Evolutionary conservation across 331 rosid species (phyloP).

Genomic region (Malus hybrid): DNA sequence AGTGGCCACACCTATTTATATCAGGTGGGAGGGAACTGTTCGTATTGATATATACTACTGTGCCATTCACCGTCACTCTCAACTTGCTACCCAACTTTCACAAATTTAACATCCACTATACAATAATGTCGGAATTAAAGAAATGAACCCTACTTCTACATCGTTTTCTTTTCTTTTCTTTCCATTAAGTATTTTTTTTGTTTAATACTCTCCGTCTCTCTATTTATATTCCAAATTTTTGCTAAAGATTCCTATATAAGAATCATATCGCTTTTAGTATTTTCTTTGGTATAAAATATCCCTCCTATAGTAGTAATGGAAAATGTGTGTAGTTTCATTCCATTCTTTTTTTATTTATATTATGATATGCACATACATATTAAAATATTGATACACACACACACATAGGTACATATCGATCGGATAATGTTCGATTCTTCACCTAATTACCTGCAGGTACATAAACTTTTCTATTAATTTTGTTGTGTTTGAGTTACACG

Average conservation of each 20-base stretch:
- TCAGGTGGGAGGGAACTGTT: neutral
- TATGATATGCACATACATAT: neutral
- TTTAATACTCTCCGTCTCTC: neutral
- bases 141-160: neutral
- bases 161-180: neutral
- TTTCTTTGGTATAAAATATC: neutral
- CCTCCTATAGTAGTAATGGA: neutral
- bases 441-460: no score
- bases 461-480: no score
- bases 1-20: slow-evolving; percentile 34
- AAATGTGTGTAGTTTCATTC: slow-evolving; percentile 7
- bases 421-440: no score
- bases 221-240: neutral
- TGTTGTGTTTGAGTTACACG: no score
- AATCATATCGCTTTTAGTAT: neutral
- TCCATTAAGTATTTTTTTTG: neutral
- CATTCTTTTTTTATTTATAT: neutral
- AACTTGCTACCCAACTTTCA: neutral
- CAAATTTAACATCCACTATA: slow-evolving; percentile 4
- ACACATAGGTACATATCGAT: neutral
- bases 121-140: neutral
- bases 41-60: neutral
- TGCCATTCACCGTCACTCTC: neutral
- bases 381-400: no score
- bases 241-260: slow-evolving; percentile 4